phyloP scores from a whole-genome alignment of 352 stramenopile species.

The Phytophthora tubulina region DNA sequence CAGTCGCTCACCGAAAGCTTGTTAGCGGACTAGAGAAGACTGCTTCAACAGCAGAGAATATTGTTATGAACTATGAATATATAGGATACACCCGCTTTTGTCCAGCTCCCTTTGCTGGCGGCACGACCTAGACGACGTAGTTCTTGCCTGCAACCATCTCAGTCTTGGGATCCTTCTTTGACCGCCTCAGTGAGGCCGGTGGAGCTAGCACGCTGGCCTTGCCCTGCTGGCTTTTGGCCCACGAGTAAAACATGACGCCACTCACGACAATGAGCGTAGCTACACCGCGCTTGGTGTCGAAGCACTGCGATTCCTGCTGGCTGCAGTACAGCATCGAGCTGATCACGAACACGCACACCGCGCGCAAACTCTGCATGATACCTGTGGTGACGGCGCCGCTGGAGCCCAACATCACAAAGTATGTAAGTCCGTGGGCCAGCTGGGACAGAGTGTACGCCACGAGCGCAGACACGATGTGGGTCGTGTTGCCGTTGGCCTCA shows the following conservation, averaged over 20 bases:
- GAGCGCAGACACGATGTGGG: constrained; percentile 69
- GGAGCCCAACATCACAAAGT: constrained; percentile 86
- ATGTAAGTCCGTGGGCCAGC: constrained; percentile 83
- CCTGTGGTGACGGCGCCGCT: constrained; percentile 86
- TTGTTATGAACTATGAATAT: constrained; percentile 34
- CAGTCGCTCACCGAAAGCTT: constrained; percentile 70
- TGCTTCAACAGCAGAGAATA: constrained; percentile 8
- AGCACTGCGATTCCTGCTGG: constrained; percentile 89
- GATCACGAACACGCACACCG: constrained; percentile 86
- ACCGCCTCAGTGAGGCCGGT: constrained; percentile 21
- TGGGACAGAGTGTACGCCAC: constrained; percentile 82
- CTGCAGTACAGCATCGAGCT: constrained; percentile 88
- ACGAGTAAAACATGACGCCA: constrained; percentile 90
- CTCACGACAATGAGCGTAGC: constrained; percentile 84
- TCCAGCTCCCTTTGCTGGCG: not conserved
- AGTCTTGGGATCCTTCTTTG: constrained; percentile 32
- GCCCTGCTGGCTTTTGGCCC: constrained; percentile 77
- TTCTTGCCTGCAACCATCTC: constrained; percentile 77
- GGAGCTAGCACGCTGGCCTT: constrained; percentile 33
- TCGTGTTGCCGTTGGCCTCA: constrained; percentile 75
- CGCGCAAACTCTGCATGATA: constrained; percentile 90
- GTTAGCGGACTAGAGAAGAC: constrained; percentile 49
- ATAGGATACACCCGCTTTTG: constrained; percentile 24
- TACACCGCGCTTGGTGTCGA: constrained; percentile 83
- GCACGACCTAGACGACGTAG: constrained; percentile 62